Base-by-base conservation (phyloP, 805 yeast species). In the Barnettozyma wickerhamii region DNA sequence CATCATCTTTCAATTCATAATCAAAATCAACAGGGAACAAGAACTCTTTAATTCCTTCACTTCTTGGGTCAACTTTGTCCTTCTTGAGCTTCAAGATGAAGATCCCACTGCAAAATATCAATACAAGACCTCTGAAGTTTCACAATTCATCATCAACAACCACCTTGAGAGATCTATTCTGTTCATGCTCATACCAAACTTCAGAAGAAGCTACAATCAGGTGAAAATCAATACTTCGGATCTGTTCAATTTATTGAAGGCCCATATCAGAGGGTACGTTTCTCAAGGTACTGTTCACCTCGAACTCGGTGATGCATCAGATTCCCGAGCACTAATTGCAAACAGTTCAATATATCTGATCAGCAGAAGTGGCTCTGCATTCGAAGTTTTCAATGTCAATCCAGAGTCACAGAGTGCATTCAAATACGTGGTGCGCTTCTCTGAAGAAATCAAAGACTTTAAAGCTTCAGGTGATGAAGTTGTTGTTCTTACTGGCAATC, bases 1-100 rank as follows among this genome's bases (percentile, higher is more conserved):
- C 41, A 33, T 43, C 7, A 45, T 64, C 3, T 71, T 65, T 45
- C 58, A 51, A 14, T 59, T 61, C 28, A 62, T 73, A 13, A 60
- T 69, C 63, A 65, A 62, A 26, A 52, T 70, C 24, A 72, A 73
- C 46, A 58, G 65, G 32, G 79, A 73, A 42, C 77, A 72, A 47
- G 64, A 63, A 31, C 48, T 64, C 13, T 73, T 74, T 51, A 64
- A 63, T 37, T 58, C 66, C 19, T 74, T 69, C 41, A 49, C 71
- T 6, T 56, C 58, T 13, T 74, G 79, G 79, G 43, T 64, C 3
- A 46, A 66, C 38, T 49, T 53, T 18, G 67, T 46, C 0, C 33
- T 59, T 3, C 47, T 46, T 4, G 60, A 55, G 19, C 33, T 60
- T 6, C 58, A 55, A 40, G 64, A 54, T 18, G 65, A 60, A 26